Percentiles rank a stretch among this genome's conserved stretches.
Conservation (phyloP, 2,329 filamentous ascomycete genomes). For the Aspergillus fischeri region DNA sequence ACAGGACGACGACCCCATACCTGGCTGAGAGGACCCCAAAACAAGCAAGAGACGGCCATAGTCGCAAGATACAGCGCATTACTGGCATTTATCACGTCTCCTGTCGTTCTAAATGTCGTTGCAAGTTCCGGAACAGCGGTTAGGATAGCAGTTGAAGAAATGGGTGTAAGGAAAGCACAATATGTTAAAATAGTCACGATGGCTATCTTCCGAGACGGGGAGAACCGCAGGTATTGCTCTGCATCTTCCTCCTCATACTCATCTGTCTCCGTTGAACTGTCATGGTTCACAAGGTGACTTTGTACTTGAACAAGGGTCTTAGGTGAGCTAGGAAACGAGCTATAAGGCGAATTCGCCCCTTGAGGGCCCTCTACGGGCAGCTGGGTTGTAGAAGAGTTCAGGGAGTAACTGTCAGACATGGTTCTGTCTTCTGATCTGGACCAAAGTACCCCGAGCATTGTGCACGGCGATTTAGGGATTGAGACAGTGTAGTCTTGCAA, state of each 20-base stretch:
- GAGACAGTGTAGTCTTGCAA: neutral
- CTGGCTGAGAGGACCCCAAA: slow-evolving; percentile 70
- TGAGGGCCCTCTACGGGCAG: slow-evolving; percentile 9
- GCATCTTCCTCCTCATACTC: slow-evolving; percentile 44
- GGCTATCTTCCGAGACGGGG: slow-evolving; percentile 57
- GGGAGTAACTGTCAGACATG: slow-evolving; percentile 10
- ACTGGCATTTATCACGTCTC: slow-evolving; percentile 65
- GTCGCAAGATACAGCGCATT: slow-evolving; percentile 72
- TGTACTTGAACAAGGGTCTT: slow-evolving; percentile 28
- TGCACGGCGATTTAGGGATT: neutral
- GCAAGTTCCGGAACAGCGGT: slow-evolving; percentile 73
- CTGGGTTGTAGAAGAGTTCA: slow-evolving; percentile 9
- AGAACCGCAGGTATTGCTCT: slow-evolving; percentile 61
- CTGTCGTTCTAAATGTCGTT: slow-evolving; percentile 59
- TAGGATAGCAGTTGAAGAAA: slow-evolving; percentile 69
- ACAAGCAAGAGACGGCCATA: slow-evolving; percentile 66
- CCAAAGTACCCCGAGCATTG: slow-evolving; percentile 4
- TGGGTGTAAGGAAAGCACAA: slow-evolving; percentile 71
- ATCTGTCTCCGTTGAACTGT: slow-evolving; percentile 22
- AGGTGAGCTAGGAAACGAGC: slow-evolving; percentile 8
- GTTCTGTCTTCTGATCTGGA: neutral
- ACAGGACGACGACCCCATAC: slow-evolving; percentile 59
- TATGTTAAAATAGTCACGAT: slow-evolving; percentile 69
- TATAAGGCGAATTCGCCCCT: slow-evolving; percentile 11
- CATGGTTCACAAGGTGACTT: slow-evolving; percentile 32